A percentile compares a stretch with the other conserved stretches of the same genome.
Conservation (phyloP, 805 yeast genomes). For the Candida dendrica region DNA sequence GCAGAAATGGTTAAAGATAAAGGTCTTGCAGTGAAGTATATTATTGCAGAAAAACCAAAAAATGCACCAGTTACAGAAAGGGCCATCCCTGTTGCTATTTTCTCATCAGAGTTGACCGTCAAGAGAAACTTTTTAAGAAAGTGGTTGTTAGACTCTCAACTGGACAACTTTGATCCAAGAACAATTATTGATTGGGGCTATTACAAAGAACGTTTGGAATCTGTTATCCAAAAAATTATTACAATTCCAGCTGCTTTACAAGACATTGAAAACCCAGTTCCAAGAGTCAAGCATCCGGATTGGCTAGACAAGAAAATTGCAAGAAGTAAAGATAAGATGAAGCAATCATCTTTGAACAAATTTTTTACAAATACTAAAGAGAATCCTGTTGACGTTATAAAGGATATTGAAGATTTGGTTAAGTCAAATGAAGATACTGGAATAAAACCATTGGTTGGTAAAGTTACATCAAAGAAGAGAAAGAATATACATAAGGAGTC, state of each 20-base stretch:
- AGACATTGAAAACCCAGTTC: slow-evolving; percentile 83
- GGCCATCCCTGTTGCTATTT: slow-evolving; percentile 94
- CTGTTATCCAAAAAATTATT: slow-evolving; percentile 89
- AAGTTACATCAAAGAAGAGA: slow-evolving; percentile 28
- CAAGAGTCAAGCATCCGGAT: slow-evolving; percentile 87
- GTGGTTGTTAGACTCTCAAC: slow-evolving; percentile 77
- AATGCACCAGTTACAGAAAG: slow-evolving; percentile 92
- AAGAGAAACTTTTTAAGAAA: slow-evolving; percentile 70
- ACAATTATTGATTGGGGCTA: slow-evolving; percentile 89
- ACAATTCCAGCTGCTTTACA: slow-evolving; percentile 97
- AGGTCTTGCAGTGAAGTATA: slow-evolving; percentile 91
- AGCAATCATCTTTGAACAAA: slow-evolving; percentile 57
- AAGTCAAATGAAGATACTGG: slow-evolving; percentile 20
- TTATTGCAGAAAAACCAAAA: slow-evolving; percentile 76
- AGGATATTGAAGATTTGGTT: slow-evolving; percentile 75
- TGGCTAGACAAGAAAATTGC: slow-evolving; percentile 73
- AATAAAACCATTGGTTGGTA: slow-evolving; percentile 24
- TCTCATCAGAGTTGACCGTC: slow-evolving; percentile 69
- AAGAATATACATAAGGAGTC: slow-evolving; percentile 23
- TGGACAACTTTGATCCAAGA: slow-evolving; percentile 82
- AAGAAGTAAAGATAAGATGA: slow-evolving; percentile 53
- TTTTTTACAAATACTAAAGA: slow-evolving; percentile 46
- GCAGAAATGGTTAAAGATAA: slow-evolving; percentile 95
- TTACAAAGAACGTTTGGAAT: slow-evolving; percentile 83
- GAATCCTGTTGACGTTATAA: slow-evolving; percentile 34